Conservation (phyloP, 495 filamentous ascomycete species). For the Alectoria sarmentosa region DNA sequence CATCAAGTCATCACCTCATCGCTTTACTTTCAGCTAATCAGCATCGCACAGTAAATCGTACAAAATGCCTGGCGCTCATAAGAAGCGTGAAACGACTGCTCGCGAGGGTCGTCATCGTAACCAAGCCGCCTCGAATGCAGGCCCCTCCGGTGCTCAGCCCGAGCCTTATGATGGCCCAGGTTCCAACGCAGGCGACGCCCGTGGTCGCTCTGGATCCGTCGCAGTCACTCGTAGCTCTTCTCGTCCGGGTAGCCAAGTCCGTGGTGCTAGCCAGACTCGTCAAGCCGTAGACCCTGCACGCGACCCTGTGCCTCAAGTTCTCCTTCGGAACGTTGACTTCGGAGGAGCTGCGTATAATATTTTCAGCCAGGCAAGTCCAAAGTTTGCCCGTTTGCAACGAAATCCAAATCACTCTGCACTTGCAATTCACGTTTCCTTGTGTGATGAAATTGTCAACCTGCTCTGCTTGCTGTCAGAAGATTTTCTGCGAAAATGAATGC, state of each 20-base stretch:
- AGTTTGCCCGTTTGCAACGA: not conserved
- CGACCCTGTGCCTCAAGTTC: conserved; percentile 8
- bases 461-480: not conserved
- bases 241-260: conserved; percentile 34
- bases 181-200: conserved; percentile 22
- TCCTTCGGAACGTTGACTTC: conserved; percentile 21
- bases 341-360: conserved; percentile 18
- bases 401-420: not conserved
- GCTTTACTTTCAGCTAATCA: not conserved
- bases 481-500: not conserved
- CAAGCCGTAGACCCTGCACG: conserved; percentile 7
- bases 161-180: conserved; percentile 17
- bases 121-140: not conserved
- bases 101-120: not conserved
- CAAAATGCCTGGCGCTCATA: not conserved
- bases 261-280: conserved; percentile 30
- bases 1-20: not conserved
- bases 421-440: not conserved
- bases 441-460: not conserved
- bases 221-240: conserved; percentile 36
- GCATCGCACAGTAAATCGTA: not conserved
- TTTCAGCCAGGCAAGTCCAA: conserved; percentile 12
- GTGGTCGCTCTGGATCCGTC: conserved; percentile 29
- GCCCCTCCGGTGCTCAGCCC: conserved; percentile 31
- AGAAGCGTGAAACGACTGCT: not conserved